phyloP scores from a whole-genome alignment of 495 filamentous ascomycete species.

The Aspergillus indologenus region DNA sequence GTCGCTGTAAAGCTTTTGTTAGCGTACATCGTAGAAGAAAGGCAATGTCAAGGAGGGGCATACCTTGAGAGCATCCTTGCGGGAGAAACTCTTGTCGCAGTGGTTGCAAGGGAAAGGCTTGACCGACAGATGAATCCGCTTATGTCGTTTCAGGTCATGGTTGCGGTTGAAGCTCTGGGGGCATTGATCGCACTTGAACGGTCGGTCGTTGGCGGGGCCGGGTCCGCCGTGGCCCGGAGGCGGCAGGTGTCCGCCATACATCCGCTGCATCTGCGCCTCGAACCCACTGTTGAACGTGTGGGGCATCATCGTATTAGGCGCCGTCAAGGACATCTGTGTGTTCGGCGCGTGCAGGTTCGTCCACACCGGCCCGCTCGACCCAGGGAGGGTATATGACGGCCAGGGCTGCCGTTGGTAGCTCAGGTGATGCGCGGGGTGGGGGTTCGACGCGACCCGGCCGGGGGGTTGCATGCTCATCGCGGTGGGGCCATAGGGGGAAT shows the following conservation, averaged over 20 bases:
- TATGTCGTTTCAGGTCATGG: constrained; percentile 94
- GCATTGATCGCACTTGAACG: constrained; percentile 93
- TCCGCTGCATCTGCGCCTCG: constrained; percentile 54
- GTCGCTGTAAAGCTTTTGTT: constrained; percentile 63
- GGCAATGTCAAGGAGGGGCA: neutral
- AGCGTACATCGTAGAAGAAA: constrained; percentile 16
- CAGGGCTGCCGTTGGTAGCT: constrained; percentile 50
- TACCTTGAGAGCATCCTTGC: constrained; percentile 97
- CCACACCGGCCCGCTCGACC: constrained; percentile 68
- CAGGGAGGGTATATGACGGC: constrained; percentile 54
- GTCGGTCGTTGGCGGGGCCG: constrained; percentile 66
- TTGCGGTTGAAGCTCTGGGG: constrained; percentile 94
- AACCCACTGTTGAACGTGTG: constrained; percentile 56
- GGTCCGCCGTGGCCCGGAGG: constrained; percentile 32
- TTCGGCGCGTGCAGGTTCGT: constrained; percentile 74
- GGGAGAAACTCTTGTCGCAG: constrained; percentile 95
- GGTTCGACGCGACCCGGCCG: constrained; percentile 54
- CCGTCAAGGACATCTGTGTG: constrained; percentile 64
- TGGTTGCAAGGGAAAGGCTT: constrained; percentile 91
- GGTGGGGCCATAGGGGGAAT: constrained; percentile 57
- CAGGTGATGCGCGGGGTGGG: constrained; percentile 46
- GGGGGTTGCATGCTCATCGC: constrained; percentile 56
- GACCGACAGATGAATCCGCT: constrained; percentile 88
- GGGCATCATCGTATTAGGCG: constrained; percentile 49
- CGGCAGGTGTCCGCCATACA: constrained; percentile 50